Base-by-base conservation (phyloP, 495 filamentous ascomycete genomes). In the Ramalina intermedia region DNA sequence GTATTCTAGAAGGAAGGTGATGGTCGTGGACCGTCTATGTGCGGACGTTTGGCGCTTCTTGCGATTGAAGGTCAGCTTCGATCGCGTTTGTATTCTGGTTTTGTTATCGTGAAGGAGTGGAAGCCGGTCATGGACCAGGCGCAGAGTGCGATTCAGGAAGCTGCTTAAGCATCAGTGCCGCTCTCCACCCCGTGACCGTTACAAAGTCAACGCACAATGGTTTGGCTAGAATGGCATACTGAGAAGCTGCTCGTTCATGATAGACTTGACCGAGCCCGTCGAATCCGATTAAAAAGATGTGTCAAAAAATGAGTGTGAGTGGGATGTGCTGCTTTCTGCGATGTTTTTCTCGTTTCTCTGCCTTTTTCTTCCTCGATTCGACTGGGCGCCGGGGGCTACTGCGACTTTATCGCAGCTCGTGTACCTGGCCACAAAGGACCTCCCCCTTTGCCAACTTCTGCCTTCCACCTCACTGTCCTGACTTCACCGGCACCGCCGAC, bases 21-120 rank as follows among this genome's bases (percentile, higher is more conserved):
- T 37, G 9, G 16, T 41, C 13, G 24, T 38, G 41, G 27, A 54
- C 44, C 48, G 56, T 56, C 54, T 55, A 33, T 50, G 56, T 44
- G 56, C 54, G 56, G 56, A 56, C 50, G 50, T 40, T 17, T 16
- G 6, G 50, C 50, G 56, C 56, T 56, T 20, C 42, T 43, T 56
- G 54, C 43, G 37, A 41, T 54, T 41, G 43, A 56, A 54, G 52
- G 42, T 56, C 50, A 56, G 53, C 50, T 57, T 53, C 54, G 36
- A 48, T 35, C 18, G 48, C 45, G 51, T 41, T 48, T 20, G 27
- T 26, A 40, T 40, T 38, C 23, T 24, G 23, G 43, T 40, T 49
- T 38, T 37, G 23, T 13, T 29, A 21, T 50, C 21, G 49, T 48
- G 39, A 52, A 53, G 23, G 49, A 53, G 33, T 56, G 54, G 54